Evolutionary conservation across 2,329 filamentous ascomycete species (phyloP).

Genomic region (Fusarium sp.): DNA sequence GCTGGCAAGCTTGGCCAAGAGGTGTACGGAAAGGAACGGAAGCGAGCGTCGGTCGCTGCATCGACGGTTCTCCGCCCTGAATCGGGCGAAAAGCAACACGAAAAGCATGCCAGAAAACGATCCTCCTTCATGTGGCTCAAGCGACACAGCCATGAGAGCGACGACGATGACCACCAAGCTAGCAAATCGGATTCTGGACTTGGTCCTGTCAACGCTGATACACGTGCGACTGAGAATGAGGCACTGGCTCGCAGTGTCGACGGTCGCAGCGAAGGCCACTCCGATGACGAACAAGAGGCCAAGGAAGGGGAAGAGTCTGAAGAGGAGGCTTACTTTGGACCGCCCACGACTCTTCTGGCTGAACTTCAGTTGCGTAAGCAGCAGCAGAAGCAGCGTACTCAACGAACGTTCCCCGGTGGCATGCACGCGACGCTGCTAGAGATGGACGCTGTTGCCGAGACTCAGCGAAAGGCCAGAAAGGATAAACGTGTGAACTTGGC

Average conservation of each 20-base stretch:
- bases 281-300: slow-evolving; percentile 48
- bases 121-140: slow-evolving; percentile 63
- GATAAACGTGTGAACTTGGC: slow-evolving; percentile 85
- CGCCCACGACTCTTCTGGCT: slow-evolving; percentile 90
- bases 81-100: slow-evolving; percentile 38
- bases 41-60: slow-evolving; percentile 55
- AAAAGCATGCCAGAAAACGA: slow-evolving; percentile 56
- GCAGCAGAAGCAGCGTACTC: slow-evolving; percentile 83
- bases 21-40: slow-evolving; percentile 75
- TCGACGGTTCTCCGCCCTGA: slow-evolving; percentile 40
- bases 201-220: slow-evolving; percentile 45
- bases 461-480: slow-evolving; percentile 80
- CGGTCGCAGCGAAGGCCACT: slow-evolving; percentile 42
- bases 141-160: slow-evolving; percentile 48
- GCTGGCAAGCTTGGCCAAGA: slow-evolving; percentile 80
- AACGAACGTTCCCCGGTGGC: slow-evolving; percentile 76
- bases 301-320: slow-evolving; percentile 59
- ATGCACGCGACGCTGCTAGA: slow-evolving; percentile 92
- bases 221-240: slow-evolving; percentile 33
- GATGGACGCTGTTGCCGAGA: slow-evolving; percentile 88
- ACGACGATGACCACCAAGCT: slow-evolving; percentile 41
- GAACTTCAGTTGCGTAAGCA: slow-evolving; percentile 93
- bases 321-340: slow-evolving; percentile 70
- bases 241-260: slow-evolving; percentile 43
- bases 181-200: slow-evolving; percentile 36